Evolutionary conservation across 495 filamentous ascomycete genomes (phyloP).

Genomic region (Penicillium parvum): DNA sequence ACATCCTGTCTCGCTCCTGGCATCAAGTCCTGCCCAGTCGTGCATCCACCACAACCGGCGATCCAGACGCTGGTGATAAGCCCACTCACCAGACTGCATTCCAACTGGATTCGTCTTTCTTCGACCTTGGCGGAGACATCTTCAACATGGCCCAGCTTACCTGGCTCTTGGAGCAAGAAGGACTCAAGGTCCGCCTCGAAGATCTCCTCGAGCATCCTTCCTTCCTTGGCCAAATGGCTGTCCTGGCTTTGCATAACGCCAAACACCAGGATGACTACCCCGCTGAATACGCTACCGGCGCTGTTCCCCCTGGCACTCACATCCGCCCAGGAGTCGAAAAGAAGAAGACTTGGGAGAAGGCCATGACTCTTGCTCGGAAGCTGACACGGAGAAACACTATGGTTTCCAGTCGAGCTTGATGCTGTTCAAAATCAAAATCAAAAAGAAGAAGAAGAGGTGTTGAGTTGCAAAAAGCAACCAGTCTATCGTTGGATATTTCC

Average conservation of each 20-base stretch:
- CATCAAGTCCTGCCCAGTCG: conserved; percentile 43
- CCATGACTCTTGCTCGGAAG: conserved; percentile 29
- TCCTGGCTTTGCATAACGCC: conserved; percentile 36
- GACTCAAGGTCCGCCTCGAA: conserved; percentile 46
- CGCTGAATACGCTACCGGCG: conserved; percentile 14
- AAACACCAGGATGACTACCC: conserved; percentile 22
- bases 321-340: conserved; percentile 15
- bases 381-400: conserved; percentile 24
- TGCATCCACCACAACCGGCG: conserved; percentile 1
- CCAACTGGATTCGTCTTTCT: conserved; percentile 49
- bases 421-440: not conserved
- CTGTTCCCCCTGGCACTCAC: conserved; percentile 7
- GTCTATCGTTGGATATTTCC: not conserved
- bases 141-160: conserved; percentile 47
- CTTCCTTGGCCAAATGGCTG: conserved; percentile 47
- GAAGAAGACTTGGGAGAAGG: conserved; percentile 31
- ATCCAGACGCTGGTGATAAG: conserved; percentile 8
- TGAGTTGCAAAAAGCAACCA: conserved; percentile 6
- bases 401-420: conserved; percentile 18
- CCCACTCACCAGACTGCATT: conserved; percentile 18
- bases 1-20: conserved; percentile 47
- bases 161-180: conserved; percentile 46
- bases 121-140: conserved; percentile 50
- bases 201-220: conserved; percentile 48
- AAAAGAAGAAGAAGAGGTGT: conserved; percentile 1